Evolutionary conservation across 768 basidiomycete species (phyloP).

Genomic region (Russula olivacea): DNA sequence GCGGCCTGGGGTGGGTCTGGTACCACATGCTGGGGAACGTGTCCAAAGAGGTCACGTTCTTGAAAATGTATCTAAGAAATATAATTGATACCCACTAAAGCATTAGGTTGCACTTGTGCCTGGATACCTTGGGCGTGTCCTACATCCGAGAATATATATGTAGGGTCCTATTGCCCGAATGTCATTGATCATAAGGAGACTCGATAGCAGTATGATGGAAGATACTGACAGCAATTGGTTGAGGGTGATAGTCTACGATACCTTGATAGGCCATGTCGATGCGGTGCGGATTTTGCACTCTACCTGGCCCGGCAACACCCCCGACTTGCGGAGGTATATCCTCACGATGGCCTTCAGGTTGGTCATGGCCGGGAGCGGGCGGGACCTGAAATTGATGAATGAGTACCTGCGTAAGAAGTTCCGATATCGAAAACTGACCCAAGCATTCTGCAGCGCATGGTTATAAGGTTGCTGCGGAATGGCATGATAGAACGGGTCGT

Average conservation of each 20-base stretch:
- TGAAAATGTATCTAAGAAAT: not conserved
- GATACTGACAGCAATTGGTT: not conserved
- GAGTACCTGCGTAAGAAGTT: not conserved
- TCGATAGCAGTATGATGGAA: no score
- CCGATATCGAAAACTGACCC: not conserved
- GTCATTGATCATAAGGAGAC: not conserved
- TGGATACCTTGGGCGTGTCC: not conserved
- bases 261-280: not conserved
- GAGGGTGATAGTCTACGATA: not conserved
- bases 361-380: not conserved
- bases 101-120: not conserved
- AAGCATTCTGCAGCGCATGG: constrained; percentile 26
- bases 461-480: not conserved
- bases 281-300: not conserved
- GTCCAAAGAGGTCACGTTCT: not conserved
- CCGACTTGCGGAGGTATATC: not conserved
- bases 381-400: not conserved
- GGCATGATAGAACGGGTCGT: no score
- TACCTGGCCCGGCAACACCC: not conserved
- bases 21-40: no score
- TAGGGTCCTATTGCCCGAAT: not conserved
- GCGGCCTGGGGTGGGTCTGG: no score
- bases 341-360: not conserved
- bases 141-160: not conserved
- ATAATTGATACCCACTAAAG: not conserved